Evolutionary conservation across 2,329 filamentous ascomycete species (phyloP), one percentile per base, ranked within the genome.

Genomic region (Claviceps sp.): DNA sequence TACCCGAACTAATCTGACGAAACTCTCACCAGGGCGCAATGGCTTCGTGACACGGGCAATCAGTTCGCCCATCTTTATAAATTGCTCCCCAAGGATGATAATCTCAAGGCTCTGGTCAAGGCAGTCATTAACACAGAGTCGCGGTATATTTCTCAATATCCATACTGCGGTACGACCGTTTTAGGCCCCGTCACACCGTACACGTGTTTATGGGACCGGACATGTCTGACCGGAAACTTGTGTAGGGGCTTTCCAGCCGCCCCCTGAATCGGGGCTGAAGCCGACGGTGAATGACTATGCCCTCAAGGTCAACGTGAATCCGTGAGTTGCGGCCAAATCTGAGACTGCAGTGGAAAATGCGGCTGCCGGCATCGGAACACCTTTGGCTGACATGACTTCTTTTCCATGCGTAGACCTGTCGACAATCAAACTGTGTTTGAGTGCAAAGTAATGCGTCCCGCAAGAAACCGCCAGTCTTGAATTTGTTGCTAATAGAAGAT

Each of bases 41-140:
- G 89, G 89, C 72, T 95, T 53, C 81, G 89, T 45, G 89, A 95
- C 65, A 91, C 87, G 13, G 79, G 82, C 16, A 86, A 85, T 60
- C 84, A 88, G 63, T 75, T 88, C 65, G 81, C 84, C 58, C 83
- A 81, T 34, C 84, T 87, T 59, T 72, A 82, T 46, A 74, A 78
- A 1, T 66, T 87, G 11, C 67, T 87, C 18, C 67, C 67, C 5
- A 72, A 73, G 3, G 66, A 70, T 4, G 71, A 81, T 60, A 83
- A 81, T 0, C 71, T 88, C 20, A 82, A 83, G 37, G 79, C 77
- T 22, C 69, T 88, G 0, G 87, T 82, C 66, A 76, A 84, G 14
- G 84, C 84, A 1, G 76, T 84, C 2, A 84, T 89, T 63, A 87
- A 88, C 62, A 71, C 85, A 5, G 84, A 88, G 62, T 73, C 82